Evolutionary conservation across 177 flowering plant species (phyloP), one percentile per base, ranked within the genome.

Genomic region (Telopea speciosissima): DNA sequence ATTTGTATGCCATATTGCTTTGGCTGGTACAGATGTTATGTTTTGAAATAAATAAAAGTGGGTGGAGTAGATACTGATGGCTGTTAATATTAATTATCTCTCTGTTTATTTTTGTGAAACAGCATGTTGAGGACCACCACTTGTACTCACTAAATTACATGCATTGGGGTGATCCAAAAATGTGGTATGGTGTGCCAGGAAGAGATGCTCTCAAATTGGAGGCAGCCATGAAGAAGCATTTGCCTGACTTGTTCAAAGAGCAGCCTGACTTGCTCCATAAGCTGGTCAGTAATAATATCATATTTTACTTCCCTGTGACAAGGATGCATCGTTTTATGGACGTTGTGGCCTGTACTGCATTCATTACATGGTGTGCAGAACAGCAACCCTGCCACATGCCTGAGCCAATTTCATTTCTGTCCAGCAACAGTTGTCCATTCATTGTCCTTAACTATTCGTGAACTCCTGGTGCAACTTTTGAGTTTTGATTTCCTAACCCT

Each of bases 111-210:
- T 64, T 72, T 24, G 73, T 36, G 31, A 31, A 65, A 74, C 89
- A 96, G 98, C 99, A 93, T 82, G 99, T 96, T 70, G 98, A 96
- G 83, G 99, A 96, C 78, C 99, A 96, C 73, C 98, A 96, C 84
- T 77, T 96, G 64, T 96, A 96, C 76, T 96, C 99, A 3, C 65
- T 93, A 79, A 96, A 96, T 76, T 96, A 88, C 84, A 79, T 93
- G 96, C 99, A 96, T 70, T 93, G 90, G 93, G 99, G 99, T 73
- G 91, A 88, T 79, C 96, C 98, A 65, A 96, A 96, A 82, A 62
- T 96, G 69, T 96, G 99, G 99, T 96, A 96, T 82, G 98, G 98
- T 70, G 93, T 91, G 65, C 88, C 98, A 23, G 93, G 89, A 19
- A 81, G 73, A 31, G 89, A 85, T 82, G 97, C 98, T 23, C 52